A percentile compares a stretch with the other conserved stretches of the same genome.
Conservation (phyloP, 108 stramenopile species). For the Asterionellopsis glacialis region DNA sequence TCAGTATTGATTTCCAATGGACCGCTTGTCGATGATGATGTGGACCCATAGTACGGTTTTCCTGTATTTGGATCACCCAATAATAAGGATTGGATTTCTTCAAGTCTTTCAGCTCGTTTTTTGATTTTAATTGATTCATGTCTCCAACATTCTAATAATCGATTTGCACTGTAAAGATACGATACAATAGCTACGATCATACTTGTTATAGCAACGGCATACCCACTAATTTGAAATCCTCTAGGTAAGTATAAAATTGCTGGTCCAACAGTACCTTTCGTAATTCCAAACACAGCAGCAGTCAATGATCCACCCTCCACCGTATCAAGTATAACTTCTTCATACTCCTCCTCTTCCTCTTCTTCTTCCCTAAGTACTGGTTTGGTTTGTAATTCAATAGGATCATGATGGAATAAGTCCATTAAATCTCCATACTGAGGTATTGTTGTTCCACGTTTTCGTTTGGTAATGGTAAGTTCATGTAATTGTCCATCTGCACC, state of each 20-base stretch:
- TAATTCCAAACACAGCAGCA: constrained; percentile 45
- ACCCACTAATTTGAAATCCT: constrained; percentile 41
- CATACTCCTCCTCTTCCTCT: constrained; percentile 13
- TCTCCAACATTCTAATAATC: constrained; percentile 41
- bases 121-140: constrained; percentile 16
- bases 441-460: constrained; percentile 9
- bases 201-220: constrained; percentile 30
- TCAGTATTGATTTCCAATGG: neutral
- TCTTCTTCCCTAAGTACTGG: neutral
- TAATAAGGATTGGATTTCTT: constrained; percentile 16
- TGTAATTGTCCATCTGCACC: constrained; percentile 26
- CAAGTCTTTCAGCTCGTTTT: constrained; percentile 9
- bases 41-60: constrained; percentile 10
- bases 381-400: neutral
- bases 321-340: constrained; percentile 24
- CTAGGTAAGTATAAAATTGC: constrained; percentile 44
- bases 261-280: constrained; percentile 29
- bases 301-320: constrained; percentile 40
- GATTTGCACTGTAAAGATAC: constrained; percentile 34
- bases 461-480: constrained; percentile 13
- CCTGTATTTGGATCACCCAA: neutral
- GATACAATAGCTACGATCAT: constrained; percentile 27
- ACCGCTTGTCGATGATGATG: constrained; percentile 3
- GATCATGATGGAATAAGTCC: constrained; percentile 24
- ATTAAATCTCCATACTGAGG: constrained; percentile 27